Percentiles rank a stretch among this genome's conserved stretches.
Conservation (phyloP, 441 rosid species). For the Populus tomentosa region DNA sequence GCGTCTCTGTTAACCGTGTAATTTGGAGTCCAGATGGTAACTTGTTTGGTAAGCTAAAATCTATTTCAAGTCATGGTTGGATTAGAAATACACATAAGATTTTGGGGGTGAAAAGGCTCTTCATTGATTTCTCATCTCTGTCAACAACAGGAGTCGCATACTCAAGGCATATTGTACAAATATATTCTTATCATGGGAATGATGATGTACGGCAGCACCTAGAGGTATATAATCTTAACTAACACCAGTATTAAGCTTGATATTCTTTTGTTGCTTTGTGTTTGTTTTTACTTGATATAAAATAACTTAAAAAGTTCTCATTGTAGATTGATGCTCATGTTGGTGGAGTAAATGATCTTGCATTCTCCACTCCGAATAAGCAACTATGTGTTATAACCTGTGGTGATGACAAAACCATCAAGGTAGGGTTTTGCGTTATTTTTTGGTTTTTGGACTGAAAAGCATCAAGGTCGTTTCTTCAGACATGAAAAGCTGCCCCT, state of each 20-base stretch:
- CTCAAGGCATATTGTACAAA: conserved; percentile 84
- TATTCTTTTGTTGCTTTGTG: background rate
- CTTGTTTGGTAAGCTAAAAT: conserved; percentile 71
- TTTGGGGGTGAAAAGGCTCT: conserved; percentile 9
- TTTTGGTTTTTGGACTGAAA: background rate
- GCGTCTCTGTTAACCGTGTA: conserved; percentile 83
- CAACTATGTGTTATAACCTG: conserved; percentile 92
- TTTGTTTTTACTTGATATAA: conserved; percentile 15
- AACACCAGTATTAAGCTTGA: background rate
- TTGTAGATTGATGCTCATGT: conserved; percentile 92
- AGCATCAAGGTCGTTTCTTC: background rate
- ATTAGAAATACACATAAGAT: background rate
- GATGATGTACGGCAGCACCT: conserved; percentile 78
- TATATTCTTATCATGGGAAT: conserved; percentile 72
- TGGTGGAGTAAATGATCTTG: conserved; percentile 96
- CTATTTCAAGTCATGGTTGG: conserved; percentile 11
- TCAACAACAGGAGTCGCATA: conserved; percentile 79
- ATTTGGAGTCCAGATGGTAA: conserved; percentile 93
- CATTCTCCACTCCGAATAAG: conserved; percentile 88
- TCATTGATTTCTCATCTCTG: conserved; percentile 15
- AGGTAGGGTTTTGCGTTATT: conserved; percentile 41
- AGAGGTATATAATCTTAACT: conserved; percentile 48
- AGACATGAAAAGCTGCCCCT: background rate
- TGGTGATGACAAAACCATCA: conserved; percentile 92
- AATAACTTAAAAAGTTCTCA: conserved; percentile 12